Conservation (phyloP, 108 stramenopile species). For the Stephanodiscus triporus region DNA sequence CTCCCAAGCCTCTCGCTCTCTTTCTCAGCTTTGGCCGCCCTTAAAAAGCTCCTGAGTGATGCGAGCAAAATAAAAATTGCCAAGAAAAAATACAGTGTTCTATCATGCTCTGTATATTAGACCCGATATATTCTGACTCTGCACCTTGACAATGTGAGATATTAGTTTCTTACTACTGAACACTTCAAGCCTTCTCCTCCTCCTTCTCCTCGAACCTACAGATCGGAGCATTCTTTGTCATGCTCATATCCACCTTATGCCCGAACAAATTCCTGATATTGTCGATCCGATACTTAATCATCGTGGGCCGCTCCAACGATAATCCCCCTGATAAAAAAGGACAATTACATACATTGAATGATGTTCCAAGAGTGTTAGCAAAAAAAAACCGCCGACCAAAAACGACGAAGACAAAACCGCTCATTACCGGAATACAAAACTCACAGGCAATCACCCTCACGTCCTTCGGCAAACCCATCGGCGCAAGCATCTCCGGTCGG, state of each 20-base stretch:
- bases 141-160: not conserved
- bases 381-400: not conserved
- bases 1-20: too few species aligned
- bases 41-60: not conserved
- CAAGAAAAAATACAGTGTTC: too few species aligned
- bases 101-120: not conserved
- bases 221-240: conserved; percentile 93
- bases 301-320: conserved; percentile 98
- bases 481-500: conserved; percentile 99
- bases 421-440: not conserved
- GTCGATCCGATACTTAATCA: conserved; percentile 99
- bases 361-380: not conserved
- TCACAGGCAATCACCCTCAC: conserved; percentile 96
- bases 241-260: conserved; percentile 97
- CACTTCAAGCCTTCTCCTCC: conserved; percentile 8
- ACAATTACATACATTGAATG: not conserved
- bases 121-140: not conserved
- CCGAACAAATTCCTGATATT: conserved; percentile 99
- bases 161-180: not conserved
- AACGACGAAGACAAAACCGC: not conserved
- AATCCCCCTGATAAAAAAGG: conserved; percentile 80
- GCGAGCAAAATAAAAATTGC: too few species aligned
- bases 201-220: conserved; percentile 83
- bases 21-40: too few species aligned
- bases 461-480: conserved; percentile 99